phyloP scores from a whole-genome alignment of 306 rosid genomes.

The Vigna unguiculata region DNA sequence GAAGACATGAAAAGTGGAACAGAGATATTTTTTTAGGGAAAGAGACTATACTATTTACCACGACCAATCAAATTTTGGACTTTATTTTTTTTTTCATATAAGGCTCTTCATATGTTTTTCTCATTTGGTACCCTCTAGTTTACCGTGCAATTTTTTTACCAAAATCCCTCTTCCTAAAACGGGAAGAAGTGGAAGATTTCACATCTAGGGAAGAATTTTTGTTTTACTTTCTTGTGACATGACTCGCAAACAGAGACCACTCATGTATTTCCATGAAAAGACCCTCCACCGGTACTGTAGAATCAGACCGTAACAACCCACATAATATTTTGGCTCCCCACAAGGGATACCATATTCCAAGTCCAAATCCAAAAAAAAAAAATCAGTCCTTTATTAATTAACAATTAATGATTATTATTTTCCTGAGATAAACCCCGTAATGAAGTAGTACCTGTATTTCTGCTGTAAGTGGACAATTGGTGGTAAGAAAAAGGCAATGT shows the following conservation, averaged over 20 bases:
- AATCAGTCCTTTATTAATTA: neutral
- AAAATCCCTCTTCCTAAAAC: constrained; percentile 47
- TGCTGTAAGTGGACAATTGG: constrained; percentile 53
- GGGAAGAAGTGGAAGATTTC: constrained; percentile 24
- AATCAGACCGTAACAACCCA: constrained; percentile 51
- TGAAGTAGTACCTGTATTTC: constrained; percentile 53
- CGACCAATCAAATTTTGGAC: constrained; percentile 51
- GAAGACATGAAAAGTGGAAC: constrained; percentile 36
- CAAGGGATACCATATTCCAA: constrained; percentile 37
- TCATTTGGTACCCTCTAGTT: constrained; percentile 49
- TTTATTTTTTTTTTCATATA: constrained; percentile 25
- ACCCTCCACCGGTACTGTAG: constrained; percentile 57
- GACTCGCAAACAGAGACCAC: constrained; percentile 60
- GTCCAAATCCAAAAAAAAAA: constrained; percentile 21
- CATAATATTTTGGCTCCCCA: constrained; percentile 39
- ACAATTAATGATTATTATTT: neutral
- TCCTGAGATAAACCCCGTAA: neutral
- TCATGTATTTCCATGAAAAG: constrained; percentile 65
- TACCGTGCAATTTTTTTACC: constrained; percentile 40
- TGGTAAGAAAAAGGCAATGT: constrained; percentile 48
- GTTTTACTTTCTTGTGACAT: constrained; percentile 53
- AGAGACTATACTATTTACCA: constrained; percentile 30
- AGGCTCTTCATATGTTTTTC: constrained; percentile 42
- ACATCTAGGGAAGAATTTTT: constrained; percentile 31
- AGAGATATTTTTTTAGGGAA: constrained; percentile 32